Evolutionary conservation across 768 basidiomycete genomes (phyloP).

Genomic region (Naganishia kalamii): DNA sequence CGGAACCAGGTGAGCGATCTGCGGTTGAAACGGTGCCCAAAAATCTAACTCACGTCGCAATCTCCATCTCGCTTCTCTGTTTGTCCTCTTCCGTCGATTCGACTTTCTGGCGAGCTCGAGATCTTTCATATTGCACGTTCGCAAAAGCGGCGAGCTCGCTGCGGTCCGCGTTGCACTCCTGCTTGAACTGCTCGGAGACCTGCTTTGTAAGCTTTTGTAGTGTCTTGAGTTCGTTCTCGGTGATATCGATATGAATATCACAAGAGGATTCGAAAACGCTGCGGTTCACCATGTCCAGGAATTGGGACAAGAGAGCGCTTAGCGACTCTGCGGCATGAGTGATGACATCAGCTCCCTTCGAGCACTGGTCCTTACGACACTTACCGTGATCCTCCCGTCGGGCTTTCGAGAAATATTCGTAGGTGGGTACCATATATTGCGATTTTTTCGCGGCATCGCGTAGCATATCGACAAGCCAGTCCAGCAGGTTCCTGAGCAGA

Average conservation of each 20-base stretch:
- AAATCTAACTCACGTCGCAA: background rate
- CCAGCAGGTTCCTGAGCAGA: background rate
- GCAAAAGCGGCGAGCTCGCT: background rate
- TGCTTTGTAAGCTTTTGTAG: background rate
- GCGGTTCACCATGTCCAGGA: constrained; percentile 1
- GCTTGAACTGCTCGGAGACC: background rate
- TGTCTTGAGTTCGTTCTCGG: background rate
- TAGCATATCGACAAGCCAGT: constrained; percentile 1
- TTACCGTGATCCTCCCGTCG: constrained; percentile 1
- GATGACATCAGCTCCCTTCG: background rate
- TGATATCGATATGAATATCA: background rate
- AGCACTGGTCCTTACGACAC: background rate
- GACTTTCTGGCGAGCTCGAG: background rate
- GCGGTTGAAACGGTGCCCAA: background rate
- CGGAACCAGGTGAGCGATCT: too few species aligned
- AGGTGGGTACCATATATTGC: background rate
- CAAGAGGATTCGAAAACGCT: background rate
- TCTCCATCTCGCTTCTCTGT: background rate
- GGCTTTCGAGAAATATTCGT: background rate
- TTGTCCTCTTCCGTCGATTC: background rate
- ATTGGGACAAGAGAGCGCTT: background rate
- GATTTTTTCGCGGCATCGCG: background rate
- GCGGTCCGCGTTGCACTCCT: background rate
- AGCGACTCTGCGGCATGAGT: background rate
- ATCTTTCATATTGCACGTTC: background rate